Conservation (phyloP, 768 basidiomycete species). For the Postia placenta region DNA sequence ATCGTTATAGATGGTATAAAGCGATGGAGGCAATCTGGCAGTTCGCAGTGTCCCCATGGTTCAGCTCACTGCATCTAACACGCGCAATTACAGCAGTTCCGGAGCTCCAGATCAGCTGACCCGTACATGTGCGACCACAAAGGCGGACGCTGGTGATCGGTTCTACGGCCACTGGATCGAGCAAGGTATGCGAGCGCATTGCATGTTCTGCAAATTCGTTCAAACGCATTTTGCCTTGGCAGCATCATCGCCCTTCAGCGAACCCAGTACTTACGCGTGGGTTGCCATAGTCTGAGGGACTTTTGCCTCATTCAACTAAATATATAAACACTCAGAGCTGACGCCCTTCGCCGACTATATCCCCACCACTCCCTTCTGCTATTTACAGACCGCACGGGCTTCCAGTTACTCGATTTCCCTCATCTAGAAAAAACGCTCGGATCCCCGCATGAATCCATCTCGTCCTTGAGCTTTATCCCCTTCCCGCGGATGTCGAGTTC, state of each 20-base stretch:
- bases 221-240: too few species aligned
- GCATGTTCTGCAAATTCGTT: too few species aligned
- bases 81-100: too few species aligned
- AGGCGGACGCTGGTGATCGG: slow-evolving; percentile 19
- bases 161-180: slow-evolving; percentile 53
- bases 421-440: slow-evolving; percentile 37
- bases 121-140: too few species aligned
- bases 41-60: too few species aligned
- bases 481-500: slow-evolving; percentile 32
- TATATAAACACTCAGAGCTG: too few species aligned
- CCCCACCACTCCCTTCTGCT: slow-evolving; percentile 56
- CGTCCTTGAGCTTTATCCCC: slow-evolving; percentile 42
- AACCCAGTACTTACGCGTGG: not conserved
- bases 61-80: too few species aligned
- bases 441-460: slow-evolving; percentile 43
- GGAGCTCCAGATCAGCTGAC: too few species aligned
- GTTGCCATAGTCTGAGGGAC: slow-evolving; percentile 27
- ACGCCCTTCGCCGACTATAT: slow-evolving; percentile 50
- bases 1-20: too few species aligned
- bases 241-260: not conserved
- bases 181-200: too few species aligned
- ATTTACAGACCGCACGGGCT: slow-evolving; percentile 34
- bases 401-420: slow-evolving; percentile 49
- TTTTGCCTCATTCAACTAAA: too few species aligned
- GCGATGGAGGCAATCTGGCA: too few species aligned